Conservation (phyloP, 495 filamentous ascomycete species). For the Pyronema omphalodes region DNA sequence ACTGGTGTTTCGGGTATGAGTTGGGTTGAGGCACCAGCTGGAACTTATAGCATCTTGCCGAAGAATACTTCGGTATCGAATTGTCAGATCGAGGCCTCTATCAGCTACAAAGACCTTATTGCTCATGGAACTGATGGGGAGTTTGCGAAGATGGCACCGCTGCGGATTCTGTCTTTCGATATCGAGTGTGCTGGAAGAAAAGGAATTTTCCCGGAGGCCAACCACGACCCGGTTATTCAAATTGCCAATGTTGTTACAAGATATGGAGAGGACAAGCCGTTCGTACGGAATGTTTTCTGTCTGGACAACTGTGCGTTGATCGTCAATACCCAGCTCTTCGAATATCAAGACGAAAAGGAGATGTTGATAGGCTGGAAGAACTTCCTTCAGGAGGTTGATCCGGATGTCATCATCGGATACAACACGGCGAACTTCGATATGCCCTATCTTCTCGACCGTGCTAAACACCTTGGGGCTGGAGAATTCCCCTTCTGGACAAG, state of each 20-base stretch:
- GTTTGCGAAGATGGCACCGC: slow-evolving; percentile 95
- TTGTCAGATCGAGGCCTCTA: slow-evolving; percentile 82
- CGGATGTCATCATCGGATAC: slow-evolving; percentile 96
- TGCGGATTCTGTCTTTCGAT: slow-evolving; percentile 88
- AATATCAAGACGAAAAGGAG: slow-evolving; percentile 56
- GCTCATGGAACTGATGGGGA: slow-evolving; percentile 81
- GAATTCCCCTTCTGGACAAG: slow-evolving; percentile 76
- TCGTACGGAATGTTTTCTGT: slow-evolving; percentile 91
- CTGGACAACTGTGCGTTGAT: slow-evolving; percentile 79
- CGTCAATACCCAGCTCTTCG: slow-evolving; percentile 82
- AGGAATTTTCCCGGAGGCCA: slow-evolving; percentile 86
- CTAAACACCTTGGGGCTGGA: slow-evolving; percentile 56
- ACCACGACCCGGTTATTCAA: slow-evolving; percentile 87
- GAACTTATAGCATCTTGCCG: slow-evolving; percentile 48
- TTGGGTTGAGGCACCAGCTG: slow-evolving; percentile 74
- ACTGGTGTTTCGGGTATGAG: slow-evolving; percentile 87
- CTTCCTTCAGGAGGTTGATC: slow-evolving; percentile 80
- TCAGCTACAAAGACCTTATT: slow-evolving; percentile 66
- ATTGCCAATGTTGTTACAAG: slow-evolving; percentile 95
- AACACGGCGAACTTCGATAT: slow-evolving; percentile 99
- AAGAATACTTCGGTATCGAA: slow-evolving; percentile 52
- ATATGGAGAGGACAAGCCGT: slow-evolving; percentile 90
- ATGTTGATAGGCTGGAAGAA: slow-evolving; percentile 82
- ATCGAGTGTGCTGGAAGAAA: slow-evolving; percentile 97
- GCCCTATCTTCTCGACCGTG: slow-evolving; percentile 82